Percentiles rank a stretch among this genome's conserved stretches.
Conservation (phyloP, 352 stramenopile species). For the Phytophthora megakarya region DNA sequence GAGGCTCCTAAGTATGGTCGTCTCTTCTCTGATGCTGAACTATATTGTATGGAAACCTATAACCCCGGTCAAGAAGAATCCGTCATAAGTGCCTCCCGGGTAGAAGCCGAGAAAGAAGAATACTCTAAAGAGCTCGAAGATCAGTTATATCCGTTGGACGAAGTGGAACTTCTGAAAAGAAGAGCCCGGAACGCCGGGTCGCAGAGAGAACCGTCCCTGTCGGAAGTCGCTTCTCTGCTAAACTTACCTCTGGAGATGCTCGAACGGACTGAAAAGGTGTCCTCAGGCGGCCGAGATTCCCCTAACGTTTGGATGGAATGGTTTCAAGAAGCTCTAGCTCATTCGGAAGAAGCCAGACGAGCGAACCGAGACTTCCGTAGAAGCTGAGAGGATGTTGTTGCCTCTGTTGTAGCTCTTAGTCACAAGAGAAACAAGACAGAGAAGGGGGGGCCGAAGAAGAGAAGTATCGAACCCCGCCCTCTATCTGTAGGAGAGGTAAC, state of each 20-base stretch:
- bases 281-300: no score
- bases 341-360: no score
- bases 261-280: neutral
- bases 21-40: neutral
- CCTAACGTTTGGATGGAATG: no score
- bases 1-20: no score
- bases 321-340: no score
- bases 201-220: neutral
- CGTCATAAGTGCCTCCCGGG: neutral
- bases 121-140: conserved; percentile 18
- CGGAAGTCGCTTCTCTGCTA: neutral
- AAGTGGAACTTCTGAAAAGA: neutral
- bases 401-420: no score
- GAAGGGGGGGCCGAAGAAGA: no score
- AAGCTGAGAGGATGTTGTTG: no score
- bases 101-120: neutral
- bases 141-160: conserved; percentile 3
- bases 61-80: neutral
- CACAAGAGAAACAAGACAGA: no score
- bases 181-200: neutral
- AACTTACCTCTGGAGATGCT: neutral
- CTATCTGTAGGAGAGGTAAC: no score
- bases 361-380: no score
- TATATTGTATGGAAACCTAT: neutral
- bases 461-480: no score